These are phyloP conservation scores for Trypanosoma rangeli DNA, from an alignment of 208 protist genomes.

Conservation along the genomic window DNA sequence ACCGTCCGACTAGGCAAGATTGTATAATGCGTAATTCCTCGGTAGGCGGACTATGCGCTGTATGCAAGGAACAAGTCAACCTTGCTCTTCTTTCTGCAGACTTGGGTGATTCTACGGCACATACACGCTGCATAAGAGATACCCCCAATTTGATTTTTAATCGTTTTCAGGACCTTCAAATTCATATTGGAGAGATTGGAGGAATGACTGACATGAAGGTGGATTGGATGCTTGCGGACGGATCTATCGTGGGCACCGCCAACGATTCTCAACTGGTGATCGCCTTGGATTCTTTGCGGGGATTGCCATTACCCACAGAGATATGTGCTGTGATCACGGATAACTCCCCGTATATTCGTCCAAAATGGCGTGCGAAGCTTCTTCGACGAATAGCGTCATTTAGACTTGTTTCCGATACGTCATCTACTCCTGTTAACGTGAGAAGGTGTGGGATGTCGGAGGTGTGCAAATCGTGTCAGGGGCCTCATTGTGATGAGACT, in stretches of 20 bases:
- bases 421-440: neutral
- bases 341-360: constrained; percentile 34
- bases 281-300: constrained; percentile 2
- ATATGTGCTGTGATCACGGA: constrained; percentile 39
- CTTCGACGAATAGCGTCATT: constrained; percentile 14
- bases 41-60: constrained; percentile 48
- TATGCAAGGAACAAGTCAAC: constrained; percentile 55
- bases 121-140: constrained; percentile 40
- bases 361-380: neutral
- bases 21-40: constrained; percentile 64
- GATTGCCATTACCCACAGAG: constrained; percentile 35
- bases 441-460: constrained; percentile 3
- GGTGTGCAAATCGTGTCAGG: constrained; percentile 15
- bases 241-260: constrained; percentile 18
- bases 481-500: constrained; percentile 1
- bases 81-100: constrained; percentile 34
- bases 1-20: constrained; percentile 32
- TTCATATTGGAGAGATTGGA: constrained; percentile 34
- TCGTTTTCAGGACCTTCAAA: constrained; percentile 13
- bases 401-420: neutral
- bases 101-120: constrained; percentile 23
- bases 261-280: constrained; percentile 23
- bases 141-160: constrained; percentile 33
- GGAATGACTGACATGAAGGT: constrained; percentile 37
- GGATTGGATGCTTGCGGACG: constrained; percentile 27